Evolutionary conservation across 1,139 yeast genomes (phyloP), one percentile per base, ranked within the genome.

Genomic region (Magnusiomyces magnusii): DNA sequence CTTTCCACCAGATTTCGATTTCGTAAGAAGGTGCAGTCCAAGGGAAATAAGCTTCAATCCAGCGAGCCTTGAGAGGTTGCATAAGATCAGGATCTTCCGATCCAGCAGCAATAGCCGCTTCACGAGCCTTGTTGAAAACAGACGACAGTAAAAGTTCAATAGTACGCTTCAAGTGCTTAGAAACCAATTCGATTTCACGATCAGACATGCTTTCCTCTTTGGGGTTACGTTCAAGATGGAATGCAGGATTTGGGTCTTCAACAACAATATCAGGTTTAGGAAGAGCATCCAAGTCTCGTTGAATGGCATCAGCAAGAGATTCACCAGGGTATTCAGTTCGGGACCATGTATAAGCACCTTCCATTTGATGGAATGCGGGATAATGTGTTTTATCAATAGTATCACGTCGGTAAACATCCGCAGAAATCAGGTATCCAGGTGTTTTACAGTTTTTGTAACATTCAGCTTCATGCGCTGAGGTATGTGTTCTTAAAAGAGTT

Each of bases 11-110:
- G 3, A 93, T 96, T 73, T 93, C 99, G 65, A 95, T 90, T 69
- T 93, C 98, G 93, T 96, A 93, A 41, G 97, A 89, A 5, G 99
- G 99, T 0, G 96, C 84, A 1, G 99, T 93, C 97, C 98, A 93
- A 2, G 99, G 99, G 76, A 93, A 93, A 68, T 86, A 90, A 0
- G 95, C 96, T 69, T 89, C 96, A 39, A 91, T 88, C 99, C 99
- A 93, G 64, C 98, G 80, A 19, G 92, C 89, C 69, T 82, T 85
- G 64, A 95, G 78, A 3, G 96, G 96, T 66, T 86, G 87, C 64
- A 81, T 80, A 62, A 85, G 75, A 64, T 84, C 86, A 2, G 81
- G 83, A 58, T 79, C 81, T 42, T 80, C 83, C 49, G 82, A 76
- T 0, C 95, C 95, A 0, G 89, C 84, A 27, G 80, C 71, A 62